phyloP scores from a whole-genome alignment of 129 eudicot genomes.

The Centaurea solstitialis region DNA sequence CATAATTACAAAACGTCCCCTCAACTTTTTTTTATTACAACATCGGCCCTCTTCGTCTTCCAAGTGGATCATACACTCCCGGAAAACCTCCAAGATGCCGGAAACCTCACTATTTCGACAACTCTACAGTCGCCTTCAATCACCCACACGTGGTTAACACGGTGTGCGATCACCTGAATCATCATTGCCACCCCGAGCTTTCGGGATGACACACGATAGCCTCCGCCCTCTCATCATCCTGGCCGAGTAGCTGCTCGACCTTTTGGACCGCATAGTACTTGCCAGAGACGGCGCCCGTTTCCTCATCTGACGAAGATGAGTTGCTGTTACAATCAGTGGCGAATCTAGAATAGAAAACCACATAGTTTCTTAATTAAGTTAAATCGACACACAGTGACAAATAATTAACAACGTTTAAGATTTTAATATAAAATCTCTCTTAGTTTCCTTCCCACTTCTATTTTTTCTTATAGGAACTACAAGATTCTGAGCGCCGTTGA shows the following conservation, averaged over 20 bases:
- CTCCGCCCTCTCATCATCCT: conserved; percentile 63
- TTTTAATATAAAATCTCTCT: too few relatives aligned
- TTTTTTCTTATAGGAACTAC: conserved; percentile 68
- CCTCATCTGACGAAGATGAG: conserved; percentile 49
- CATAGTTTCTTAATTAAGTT: too few relatives aligned
- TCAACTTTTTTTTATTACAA: background rate
- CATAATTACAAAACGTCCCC: conserved; percentile 16
- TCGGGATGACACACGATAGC: conserved; percentile 63
- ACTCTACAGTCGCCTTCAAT: conserved; percentile 65
- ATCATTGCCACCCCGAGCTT: conserved; percentile 92
- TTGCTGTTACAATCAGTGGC: background rate
- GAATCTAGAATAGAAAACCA: too few relatives aligned
- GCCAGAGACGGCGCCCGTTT: conserved; percentile 24
- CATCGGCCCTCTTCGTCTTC: background rate
- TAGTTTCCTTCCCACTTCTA: background rate
- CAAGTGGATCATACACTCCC: conserved; percentile 45
- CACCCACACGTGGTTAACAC: conserved; percentile 86
- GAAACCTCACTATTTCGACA: conserved; percentile 76
- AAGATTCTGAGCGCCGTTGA: conserved; percentile 77
- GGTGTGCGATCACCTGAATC: conserved; percentile 80
- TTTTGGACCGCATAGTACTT: conserved; percentile 16
- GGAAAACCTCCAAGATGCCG: conserved; percentile 60
- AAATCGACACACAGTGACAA: too few relatives aligned
- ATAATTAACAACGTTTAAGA: too few relatives aligned
- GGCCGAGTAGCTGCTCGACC: conserved; percentile 58